Evolutionary conservation across 2,329 filamentous ascomycete genomes (phyloP).

Genomic region (Fulvia fulva): DNA sequence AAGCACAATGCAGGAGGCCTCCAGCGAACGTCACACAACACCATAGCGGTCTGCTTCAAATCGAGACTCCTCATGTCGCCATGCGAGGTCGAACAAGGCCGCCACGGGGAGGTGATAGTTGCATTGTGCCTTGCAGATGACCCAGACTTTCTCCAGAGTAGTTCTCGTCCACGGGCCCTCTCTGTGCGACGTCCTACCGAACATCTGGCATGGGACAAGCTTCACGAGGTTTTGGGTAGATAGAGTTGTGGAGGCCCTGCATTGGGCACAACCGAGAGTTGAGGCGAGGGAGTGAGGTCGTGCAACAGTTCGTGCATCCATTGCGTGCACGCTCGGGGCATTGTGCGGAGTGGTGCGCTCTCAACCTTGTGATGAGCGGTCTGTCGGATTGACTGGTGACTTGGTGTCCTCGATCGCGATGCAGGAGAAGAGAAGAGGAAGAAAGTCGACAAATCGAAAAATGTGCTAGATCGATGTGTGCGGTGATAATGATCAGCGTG

Average conservation of each 20-base stretch:
- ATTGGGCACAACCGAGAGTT: neutral
- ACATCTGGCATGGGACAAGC: neutral
- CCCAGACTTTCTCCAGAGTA: neutral
- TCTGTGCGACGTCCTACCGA: neutral
- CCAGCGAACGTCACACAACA: neutral
- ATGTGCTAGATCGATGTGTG: neutral
- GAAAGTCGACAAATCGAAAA: neutral
- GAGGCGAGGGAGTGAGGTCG: neutral
- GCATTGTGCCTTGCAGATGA: neutral
- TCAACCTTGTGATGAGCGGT: neutral
- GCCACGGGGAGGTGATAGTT: neutral
- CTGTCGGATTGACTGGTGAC: too few species aligned
- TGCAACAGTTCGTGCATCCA: neutral
- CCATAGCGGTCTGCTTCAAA: neutral
- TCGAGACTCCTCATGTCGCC: neutral
- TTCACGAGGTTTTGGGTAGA: neutral
- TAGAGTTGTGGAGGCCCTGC: neutral
- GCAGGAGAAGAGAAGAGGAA: neutral
- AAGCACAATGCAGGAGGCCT: neutral
- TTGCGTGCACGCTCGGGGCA: neutral
- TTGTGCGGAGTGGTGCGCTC: neutral
- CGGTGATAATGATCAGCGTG: neutral
- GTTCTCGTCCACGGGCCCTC: neutral
- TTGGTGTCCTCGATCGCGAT: neutral
- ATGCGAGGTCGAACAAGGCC: neutral